Base-by-base conservation (phyloP, 2,329 filamentous ascomycete species). In the Fusarium sp. region DNA sequence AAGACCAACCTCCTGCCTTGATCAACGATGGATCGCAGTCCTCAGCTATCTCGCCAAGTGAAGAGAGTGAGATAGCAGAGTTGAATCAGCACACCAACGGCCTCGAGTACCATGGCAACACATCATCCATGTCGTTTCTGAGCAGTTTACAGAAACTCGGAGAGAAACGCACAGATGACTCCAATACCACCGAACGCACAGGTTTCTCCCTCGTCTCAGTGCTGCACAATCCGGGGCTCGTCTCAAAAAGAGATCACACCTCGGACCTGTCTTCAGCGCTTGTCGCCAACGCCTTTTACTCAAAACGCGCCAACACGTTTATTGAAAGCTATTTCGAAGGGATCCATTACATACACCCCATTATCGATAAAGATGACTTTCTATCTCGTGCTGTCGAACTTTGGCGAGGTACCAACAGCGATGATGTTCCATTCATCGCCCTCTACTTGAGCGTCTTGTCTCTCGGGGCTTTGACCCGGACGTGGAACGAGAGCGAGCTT, bases 1-100 rank as follows among this genome's bases (percentile, higher is more conserved):
- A 19, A 19, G 19, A 19, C 35, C 35, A 15, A 38, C 40, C 2
- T 31, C 31, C 48, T 12, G 22, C 10, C n/a, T 13, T 31, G 24
- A 31, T 38, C 19, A 38, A 12, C 7, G 40, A 45, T 5, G 31
- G 13, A 38, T n/a, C 39, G 36, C 31, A 44, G 4, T 29, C 38
- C 44, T 9, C 36, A 12, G 40, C 31, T 10, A 9, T 25, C 3
- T 49, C 51, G 1, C 51, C 51, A 2, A 53, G 51, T 28, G 50
- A 53, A 15, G 50, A 53, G 35, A 53, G 50, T 13, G 50, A 53
- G 7, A 49, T 53, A 10, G 43, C 51, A 7, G 51, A 49, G n/a
- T 29, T 53, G 3, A 53, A 53, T 5, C 44, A 49, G 10, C 51
- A 53, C 15, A 53, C 51, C 3, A 53, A 49, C n/a, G 36, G 44